Evolutionary conservation across 495 filamentous ascomycete genomes (phyloP), one percentile per base, ranked within the genome.

Genomic region (Podospora tetraspora): DNA sequence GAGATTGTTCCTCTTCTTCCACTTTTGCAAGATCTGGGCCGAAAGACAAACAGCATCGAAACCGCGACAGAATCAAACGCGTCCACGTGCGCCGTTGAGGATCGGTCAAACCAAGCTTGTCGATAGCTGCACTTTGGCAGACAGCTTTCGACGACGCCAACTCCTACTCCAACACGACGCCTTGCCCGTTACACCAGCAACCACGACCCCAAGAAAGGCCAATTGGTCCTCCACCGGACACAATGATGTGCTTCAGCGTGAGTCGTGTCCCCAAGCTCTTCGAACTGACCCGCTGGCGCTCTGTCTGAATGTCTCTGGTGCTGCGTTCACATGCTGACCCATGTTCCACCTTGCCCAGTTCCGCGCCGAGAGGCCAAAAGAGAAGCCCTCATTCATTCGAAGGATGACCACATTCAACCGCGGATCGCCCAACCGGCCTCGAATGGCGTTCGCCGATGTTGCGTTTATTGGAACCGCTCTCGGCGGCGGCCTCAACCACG

Each of bases 341-440:
- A 34, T 66, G 37, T 16, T 32, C n/a, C 32, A 4, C 52, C 11
- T 19, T 24, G 43, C 6, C 5, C 63, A 75, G 74, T 66, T 74
- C 23, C 68, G 66, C 24, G 57, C 59, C 59, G 63, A 73, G 24
- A 62, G 66, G 67, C 56, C 62, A 30, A 69, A 74, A 61, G 57
- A 70, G 24, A 72, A 72, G 70, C 52, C 70, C 8, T 68, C 63
- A 34, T 76, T 78, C 63, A 70, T 75, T 9, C 76, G 75, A 43
- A 63, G 76, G 52, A 74, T 76, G 71, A 72, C 76, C 8, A 74
- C 74, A 23, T 70, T 78, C 29, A 65, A 66, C 63, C 64, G 68
- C 58, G 74, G 70, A 32, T 68, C 74, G 11, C 71, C 72, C 29
- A 63, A 61, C n/a, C 66, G 72, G 10, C 69, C 71, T 11, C 66